Conservation (phyloP, 768 basidiomycete species). For the Grammothele lineata region DNA sequence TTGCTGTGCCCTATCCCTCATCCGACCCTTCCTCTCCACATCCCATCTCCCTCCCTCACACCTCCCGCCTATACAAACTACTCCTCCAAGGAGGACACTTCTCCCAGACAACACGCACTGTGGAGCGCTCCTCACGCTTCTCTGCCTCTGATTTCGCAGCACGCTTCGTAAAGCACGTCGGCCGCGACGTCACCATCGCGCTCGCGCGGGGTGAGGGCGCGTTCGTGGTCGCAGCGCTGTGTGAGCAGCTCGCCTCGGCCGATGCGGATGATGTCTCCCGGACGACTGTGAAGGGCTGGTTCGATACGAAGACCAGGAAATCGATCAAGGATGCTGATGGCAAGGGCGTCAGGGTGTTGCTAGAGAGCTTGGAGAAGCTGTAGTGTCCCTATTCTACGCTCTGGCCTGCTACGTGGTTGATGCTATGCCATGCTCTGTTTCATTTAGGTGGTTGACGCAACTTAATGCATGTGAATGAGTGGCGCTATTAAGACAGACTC, state of each 20-base stretch:
- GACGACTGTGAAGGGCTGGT: conserved; percentile 52
- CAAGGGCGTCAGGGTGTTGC: conserved; percentile 69
- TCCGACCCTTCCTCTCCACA: conserved; percentile 48
- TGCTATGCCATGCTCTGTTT: not conserved
- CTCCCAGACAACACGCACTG: conserved; percentile 50
- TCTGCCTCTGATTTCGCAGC: conserved; percentile 56
- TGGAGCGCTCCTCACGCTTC: conserved; percentile 53
- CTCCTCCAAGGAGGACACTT: conserved; percentile 91
- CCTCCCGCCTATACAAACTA: conserved; percentile 82
- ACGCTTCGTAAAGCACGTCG: conserved; percentile 51
- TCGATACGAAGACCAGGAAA: conserved; percentile 42
- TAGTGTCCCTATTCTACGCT: conserved; percentile 1
- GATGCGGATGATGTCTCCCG: conserved; percentile 37
- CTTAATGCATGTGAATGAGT: not conserved
- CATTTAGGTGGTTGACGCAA: not conserved
- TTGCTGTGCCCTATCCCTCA: conserved; percentile 55
- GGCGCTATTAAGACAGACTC: too few species aligned
- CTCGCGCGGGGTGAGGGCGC: conserved; percentile 64
- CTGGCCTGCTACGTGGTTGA: too few species aligned
- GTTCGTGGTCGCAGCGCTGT: conserved; percentile 73
- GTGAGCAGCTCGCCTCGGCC: conserved; percentile 35
- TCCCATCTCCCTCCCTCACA: conserved; percentile 77
- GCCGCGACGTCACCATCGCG: conserved; percentile 43
- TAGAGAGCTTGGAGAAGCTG: conserved; percentile 48
- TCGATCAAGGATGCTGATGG: conserved; percentile 49